Percentiles rank a stretch among this genome's conserved stretches.
phyloP scores from a whole-genome alignment of 139 green algal species.

The Chlorella sp. region DNA sequence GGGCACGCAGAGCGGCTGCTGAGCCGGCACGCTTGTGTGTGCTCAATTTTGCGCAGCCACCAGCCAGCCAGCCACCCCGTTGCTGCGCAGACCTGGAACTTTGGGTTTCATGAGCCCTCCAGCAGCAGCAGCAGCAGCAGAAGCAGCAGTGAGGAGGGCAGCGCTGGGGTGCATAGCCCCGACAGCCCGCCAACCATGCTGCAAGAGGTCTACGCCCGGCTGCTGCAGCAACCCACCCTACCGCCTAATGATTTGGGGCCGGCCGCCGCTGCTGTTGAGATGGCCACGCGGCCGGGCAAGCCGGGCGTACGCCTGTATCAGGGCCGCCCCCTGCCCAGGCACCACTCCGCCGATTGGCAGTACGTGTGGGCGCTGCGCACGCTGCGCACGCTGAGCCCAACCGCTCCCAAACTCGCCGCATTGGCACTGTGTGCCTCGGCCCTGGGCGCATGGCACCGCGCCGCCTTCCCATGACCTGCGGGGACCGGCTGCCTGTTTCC shows the following conservation, averaged over 20 bases:
- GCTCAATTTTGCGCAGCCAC: no score
- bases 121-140: neutral
- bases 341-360: slow-evolving; percentile 1
- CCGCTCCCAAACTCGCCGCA: neutral
- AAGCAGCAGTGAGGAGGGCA: neutral
- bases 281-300: neutral
- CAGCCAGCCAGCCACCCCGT: neutral
- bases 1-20: neutral
- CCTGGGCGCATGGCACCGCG: neutral
- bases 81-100: neutral
- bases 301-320: neutral
- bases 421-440: neutral
- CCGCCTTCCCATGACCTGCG: neutral
- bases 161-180: neutral
- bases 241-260: neutral
- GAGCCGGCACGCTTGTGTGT: neutral
- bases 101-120: neutral
- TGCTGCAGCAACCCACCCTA: neutral
- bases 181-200: neutral
- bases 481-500: no score
- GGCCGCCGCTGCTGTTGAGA: neutral
- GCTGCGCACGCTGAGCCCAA: neutral
- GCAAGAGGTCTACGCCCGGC: no score
- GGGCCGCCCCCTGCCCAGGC: neutral
- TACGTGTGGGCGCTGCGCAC: neutral